phyloP scores from a whole-genome alignment of 805 yeast genomes.

The Metschnikowia bowlesiae region DNA sequence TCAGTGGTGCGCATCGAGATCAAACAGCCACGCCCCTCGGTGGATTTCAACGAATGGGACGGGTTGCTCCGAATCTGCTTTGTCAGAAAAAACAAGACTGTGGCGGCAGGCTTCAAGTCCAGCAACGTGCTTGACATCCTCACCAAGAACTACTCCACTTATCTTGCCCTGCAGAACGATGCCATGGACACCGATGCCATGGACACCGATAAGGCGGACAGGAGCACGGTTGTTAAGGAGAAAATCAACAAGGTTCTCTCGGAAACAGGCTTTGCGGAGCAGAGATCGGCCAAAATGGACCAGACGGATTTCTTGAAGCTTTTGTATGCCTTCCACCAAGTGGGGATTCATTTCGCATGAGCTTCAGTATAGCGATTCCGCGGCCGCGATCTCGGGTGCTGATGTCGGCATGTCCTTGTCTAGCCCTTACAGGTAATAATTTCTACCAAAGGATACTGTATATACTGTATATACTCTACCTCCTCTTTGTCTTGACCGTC shows the following conservation, averaged over 20 bases:
- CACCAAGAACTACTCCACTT: slow-evolving; percentile 84
- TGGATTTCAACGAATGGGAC: slow-evolving; percentile 96
- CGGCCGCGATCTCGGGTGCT: no score
- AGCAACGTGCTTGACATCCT: slow-evolving; percentile 72
- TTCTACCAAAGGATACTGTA: neutral
- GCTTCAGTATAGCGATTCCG: neutral
- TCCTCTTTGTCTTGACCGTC: slow-evolving; percentile 42
- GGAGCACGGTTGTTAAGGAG: slow-evolving; percentile 51
- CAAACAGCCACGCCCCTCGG: slow-evolving; percentile 88
- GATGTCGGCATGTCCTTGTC: no score
- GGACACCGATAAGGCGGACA: slow-evolving; percentile 22
- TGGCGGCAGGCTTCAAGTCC: slow-evolving; percentile 89
- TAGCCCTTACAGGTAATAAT: no score
- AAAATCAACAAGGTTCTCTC: slow-evolving; percentile 69
- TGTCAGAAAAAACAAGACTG: slow-evolving; percentile 88
- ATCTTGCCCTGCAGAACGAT: slow-evolving; percentile 50
- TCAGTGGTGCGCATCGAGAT: slow-evolving; percentile 92
- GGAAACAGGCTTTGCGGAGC: slow-evolving; percentile 77
- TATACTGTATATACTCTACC: slow-evolving; percentile 26
- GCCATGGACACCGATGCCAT: slow-evolving; percentile 36
- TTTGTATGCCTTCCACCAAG: slow-evolving; percentile 91
- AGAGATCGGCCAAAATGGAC: slow-evolving; percentile 91
- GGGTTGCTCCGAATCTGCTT: slow-evolving; percentile 88
- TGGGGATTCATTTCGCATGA: slow-evolving; percentile 92
- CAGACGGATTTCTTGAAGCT: slow-evolving; percentile 88